phyloP scores from a whole-genome alignment of 2,329 filamentous ascomycete genomes.

The Penicillium sumatraense region DNA sequence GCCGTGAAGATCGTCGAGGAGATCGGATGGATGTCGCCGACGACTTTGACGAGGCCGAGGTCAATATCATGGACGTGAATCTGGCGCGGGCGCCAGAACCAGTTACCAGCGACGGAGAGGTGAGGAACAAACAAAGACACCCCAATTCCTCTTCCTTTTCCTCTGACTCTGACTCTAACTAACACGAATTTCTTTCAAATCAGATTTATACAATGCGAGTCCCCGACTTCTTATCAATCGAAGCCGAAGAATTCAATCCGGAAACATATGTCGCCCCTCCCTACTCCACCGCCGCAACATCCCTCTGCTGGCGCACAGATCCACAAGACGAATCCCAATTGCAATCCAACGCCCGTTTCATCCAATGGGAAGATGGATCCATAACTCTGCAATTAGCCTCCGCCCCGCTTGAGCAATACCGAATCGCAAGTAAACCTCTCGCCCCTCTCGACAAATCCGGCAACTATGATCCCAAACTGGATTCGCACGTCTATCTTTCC shows the following conservation, averaged over 20 bases:
- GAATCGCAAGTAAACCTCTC: conserved; percentile 62
- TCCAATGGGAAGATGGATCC: conserved; percentile 70
- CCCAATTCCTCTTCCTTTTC: neutral
- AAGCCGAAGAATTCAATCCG: conserved; percentile 64
- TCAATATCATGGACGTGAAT: conserved; percentile 60
- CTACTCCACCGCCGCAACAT: conserved; percentile 67
- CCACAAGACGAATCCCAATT: conserved; percentile 61
- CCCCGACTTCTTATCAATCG: conserved; percentile 66
- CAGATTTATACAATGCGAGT: conserved; percentile 67
- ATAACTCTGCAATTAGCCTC: conserved; percentile 69
- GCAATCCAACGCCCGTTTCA: conserved; percentile 68
- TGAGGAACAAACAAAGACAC: conserved; percentile 22
- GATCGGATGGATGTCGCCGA: conserved; percentile 52
- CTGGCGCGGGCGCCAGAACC: conserved; percentile 63
- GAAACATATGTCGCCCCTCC: conserved; percentile 65
- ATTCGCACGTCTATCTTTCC: conserved; percentile 68
- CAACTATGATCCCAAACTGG: conserved; percentile 59
- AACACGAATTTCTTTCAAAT: conserved; percentile 1
- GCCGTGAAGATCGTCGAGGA: conserved; percentile 56
- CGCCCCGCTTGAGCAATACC: conserved; percentile 64
- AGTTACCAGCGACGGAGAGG: conserved; percentile 50
- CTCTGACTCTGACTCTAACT: neutral
- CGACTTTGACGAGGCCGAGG: conserved; percentile 48
- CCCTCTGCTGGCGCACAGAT: conserved; percentile 68
- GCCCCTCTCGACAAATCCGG: conserved; percentile 59